phyloP scores from a whole-genome alignment of 345 rosid species.

The Acer campestre region DNA sequence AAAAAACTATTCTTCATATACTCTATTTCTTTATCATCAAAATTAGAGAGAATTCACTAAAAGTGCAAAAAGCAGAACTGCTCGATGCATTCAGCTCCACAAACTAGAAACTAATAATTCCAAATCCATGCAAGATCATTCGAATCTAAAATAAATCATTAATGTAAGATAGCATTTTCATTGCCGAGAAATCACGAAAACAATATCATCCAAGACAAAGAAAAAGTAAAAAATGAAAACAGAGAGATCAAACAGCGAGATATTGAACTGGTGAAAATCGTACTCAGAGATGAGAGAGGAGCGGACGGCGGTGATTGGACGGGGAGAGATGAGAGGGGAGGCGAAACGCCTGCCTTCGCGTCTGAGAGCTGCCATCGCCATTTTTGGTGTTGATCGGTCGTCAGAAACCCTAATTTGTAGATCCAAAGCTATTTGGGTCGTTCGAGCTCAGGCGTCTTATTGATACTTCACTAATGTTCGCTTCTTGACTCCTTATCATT shows the following conservation, averaged over 20 bases:
- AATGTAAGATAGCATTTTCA: neutral
- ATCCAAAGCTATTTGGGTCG: constrained; percentile 10
- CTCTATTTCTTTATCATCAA: too few species aligned
- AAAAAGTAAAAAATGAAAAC: neutral
- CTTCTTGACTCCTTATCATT: too few species aligned
- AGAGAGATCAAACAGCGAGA: constrained; percentile 1
- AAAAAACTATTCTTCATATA: neutral
- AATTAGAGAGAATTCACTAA: neutral
- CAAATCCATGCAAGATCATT: neutral
- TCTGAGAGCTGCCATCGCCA: constrained; percentile 78
- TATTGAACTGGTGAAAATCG: constrained; percentile 14
- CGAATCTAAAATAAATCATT: neutral
- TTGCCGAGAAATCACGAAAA: too few species aligned
- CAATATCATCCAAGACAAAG: neutral
- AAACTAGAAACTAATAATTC: too few species aligned
- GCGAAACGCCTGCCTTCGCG: constrained; percentile 83
- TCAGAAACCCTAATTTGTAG: constrained; percentile 21
- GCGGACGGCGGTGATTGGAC: constrained; percentile 55
- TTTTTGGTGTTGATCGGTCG: constrained; percentile 32
- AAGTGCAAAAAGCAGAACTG: too few species aligned
- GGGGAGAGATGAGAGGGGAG: constrained; percentile 57
- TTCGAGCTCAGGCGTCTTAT: neutral
- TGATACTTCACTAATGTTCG: neutral
- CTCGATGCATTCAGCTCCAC: too few species aligned
- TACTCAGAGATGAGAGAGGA: constrained; percentile 44